Conservation (phyloP, 352 stramenopile genomes). For the Globisporangium perplexum region DNA sequence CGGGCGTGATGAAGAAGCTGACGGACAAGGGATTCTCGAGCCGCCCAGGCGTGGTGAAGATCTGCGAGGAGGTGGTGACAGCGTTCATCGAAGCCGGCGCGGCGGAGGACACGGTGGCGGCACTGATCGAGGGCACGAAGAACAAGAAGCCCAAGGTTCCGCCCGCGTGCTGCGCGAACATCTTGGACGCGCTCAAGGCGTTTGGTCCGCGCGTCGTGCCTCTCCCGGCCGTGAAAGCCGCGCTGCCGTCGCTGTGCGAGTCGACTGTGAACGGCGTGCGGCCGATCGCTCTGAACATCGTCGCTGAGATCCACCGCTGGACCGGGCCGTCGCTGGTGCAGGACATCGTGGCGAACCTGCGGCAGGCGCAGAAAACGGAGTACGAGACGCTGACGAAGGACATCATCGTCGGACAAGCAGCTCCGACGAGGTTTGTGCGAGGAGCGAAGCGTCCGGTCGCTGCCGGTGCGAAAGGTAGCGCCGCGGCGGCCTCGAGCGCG, state of each 20-base stretch:
- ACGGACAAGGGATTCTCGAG: constrained; percentile 83
- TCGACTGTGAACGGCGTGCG: constrained; percentile 80
- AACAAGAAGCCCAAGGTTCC: constrained; percentile 87
- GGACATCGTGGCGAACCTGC: constrained; percentile 75
- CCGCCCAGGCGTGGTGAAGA: constrained; percentile 65
- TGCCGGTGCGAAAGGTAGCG: background rate
- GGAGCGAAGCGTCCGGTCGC: constrained; percentile 35
- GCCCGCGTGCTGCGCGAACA: constrained; percentile 56
- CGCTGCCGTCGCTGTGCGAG: constrained; percentile 65
- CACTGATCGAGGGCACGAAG: constrained; percentile 77
- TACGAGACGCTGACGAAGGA: constrained; percentile 78
- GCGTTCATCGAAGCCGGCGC: constrained; percentile 73
- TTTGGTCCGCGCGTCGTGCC: constrained; percentile 77
- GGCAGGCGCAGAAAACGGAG: constrained; percentile 79
- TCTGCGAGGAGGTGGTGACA: constrained; percentile 71
- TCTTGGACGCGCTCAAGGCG: constrained; percentile 67
- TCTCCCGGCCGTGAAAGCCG: constrained; percentile 59
- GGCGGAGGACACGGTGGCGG: constrained; percentile 63
- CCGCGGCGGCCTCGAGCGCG: constrained; percentile 4
- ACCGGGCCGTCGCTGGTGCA: constrained; percentile 65
- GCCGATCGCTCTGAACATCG: constrained; percentile 67
- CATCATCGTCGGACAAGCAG: constrained; percentile 52
- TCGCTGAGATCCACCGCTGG: constrained; percentile 82
- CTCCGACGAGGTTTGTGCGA: constrained; percentile 62
- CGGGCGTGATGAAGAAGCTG: constrained; percentile 64